These are phyloP conservation scores for Rubia occidens DNA, from an alignment of 305 asterid species.

Conservation along the genomic window DNA sequence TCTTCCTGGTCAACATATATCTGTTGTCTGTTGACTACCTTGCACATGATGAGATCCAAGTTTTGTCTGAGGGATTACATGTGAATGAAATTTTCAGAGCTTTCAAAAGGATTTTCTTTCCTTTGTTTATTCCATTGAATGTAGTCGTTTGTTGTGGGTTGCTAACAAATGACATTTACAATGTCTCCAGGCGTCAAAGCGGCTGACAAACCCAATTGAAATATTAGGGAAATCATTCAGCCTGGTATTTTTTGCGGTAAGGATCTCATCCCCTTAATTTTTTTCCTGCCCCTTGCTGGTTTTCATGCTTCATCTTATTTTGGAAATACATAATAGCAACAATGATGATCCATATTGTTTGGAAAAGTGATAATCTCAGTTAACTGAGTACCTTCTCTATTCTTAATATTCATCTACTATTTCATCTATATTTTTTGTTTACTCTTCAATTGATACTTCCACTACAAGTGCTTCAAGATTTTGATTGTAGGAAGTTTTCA, in stretches of 20 bases:
- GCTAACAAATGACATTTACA: neutral
- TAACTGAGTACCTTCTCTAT: neutral
- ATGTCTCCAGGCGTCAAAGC: constrained; percentile 46
- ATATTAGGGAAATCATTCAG: constrained; percentile 75
- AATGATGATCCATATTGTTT: neutral
- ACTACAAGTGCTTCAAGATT: neutral
- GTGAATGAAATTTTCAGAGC: neutral
- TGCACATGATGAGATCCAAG: neutral
- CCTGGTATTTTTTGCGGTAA: constrained; percentile 92
- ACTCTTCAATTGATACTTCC: neutral
- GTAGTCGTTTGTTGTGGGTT: neutral
- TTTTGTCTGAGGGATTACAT: neutral
- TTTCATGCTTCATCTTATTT: neutral
- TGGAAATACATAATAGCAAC: neutral
- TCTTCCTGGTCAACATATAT: neutral
- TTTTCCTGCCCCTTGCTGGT: neutral
- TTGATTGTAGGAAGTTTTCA: neutral
- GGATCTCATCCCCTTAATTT: constrained; percentile 18
- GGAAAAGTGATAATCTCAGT: neutral
- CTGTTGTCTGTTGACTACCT: neutral
- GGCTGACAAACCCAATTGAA: constrained; percentile 76
- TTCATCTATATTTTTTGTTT: neutral
- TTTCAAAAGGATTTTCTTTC: neutral
- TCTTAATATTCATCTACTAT: neutral
- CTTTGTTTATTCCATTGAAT: neutral